Evolutionary conservation across 768 basidiomycete genomes (phyloP).

Genomic region (Guyanaporus albipodus): DNA sequence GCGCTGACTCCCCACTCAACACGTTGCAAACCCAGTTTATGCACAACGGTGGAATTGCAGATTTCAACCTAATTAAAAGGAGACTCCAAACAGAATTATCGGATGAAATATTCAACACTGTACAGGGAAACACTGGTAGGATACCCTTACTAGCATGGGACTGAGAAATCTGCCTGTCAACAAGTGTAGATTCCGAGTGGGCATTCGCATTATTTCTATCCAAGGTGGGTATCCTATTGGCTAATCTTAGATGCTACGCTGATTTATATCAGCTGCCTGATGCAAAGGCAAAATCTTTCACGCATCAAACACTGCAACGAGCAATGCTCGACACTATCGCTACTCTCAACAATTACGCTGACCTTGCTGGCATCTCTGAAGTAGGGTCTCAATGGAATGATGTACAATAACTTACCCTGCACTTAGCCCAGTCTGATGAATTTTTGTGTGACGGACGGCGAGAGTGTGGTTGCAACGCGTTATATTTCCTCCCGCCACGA

Average conservation of each 20-base stretch:
- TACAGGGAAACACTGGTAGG: constrained; percentile 89
- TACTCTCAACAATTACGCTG: constrained; percentile 69
- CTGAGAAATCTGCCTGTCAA: background rate
- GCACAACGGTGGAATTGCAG: constrained; percentile 94
- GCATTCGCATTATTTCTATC: constrained; percentile 90
- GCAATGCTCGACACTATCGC: constrained; percentile 90
- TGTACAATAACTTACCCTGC: constrained; percentile 1
- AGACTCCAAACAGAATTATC: constrained; percentile 69
- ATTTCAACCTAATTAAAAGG: constrained; percentile 79
- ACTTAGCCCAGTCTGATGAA: constrained; percentile 84
- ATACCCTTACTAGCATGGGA: background rate
- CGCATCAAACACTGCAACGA: constrained; percentile 62
- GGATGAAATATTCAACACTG: constrained; percentile 82
- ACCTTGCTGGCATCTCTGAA: constrained; percentile 70
- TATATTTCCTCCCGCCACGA: constrained; percentile 91
- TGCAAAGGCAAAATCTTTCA: constrained; percentile 71
- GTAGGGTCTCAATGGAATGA: constrained; percentile 33
- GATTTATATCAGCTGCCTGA: constrained; percentile 61
- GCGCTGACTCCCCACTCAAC: background rate
- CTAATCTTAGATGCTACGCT: constrained; percentile 1
- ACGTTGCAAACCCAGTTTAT: constrained; percentile 61
- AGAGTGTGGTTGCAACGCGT: constrained; percentile 88
- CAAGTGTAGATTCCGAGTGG: constrained; percentile 84
- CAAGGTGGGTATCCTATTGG: constrained; percentile 42
- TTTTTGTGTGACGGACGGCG: constrained; percentile 94